Evolutionary conservation across 495 filamentous ascomycete species (phyloP), one percentile per base, ranked within the genome.

Genomic region (Tuber aestivum): DNA sequence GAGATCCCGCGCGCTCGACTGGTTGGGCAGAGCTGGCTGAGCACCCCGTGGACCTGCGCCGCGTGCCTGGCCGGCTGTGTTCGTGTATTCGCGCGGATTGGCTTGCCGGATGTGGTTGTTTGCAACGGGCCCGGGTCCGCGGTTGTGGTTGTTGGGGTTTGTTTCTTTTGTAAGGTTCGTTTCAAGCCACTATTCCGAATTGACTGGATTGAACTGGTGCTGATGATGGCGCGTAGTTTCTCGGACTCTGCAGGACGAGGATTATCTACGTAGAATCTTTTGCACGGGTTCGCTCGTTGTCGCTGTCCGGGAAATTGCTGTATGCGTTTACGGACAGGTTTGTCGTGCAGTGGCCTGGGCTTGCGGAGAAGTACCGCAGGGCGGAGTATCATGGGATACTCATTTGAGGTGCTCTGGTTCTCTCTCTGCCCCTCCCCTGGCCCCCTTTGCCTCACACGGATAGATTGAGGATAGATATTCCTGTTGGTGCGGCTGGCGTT

Each of bases 181-280:
- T 38, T 50, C 10, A 14, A n/a, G 21, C 0, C 3, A 1, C 14
- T 61, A 14, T 27, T 12, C 23, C 8, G 3, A 16, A 61, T 61
- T n/a, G n/a, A 27, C 27, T 4, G 10, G n/a, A n/a, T 32, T 61
- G 10, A 9, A 10, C 50, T 61, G 10, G n/a, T 0, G 50, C n/a
- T 61, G n/a, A 61, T 16, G 48, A 27, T n/a, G 50, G 50, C 9
- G 5, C 27, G 74, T 83, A 77, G 74, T 81, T 83, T 44, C 45
- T 83, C 37, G 81, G 81, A 10, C 42, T 80, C 61, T 86, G 85
- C 50, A 87, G 87, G 82, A 89, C 94, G 81, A 88, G 90, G 68
- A 91, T 88, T 10, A 87, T 98, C 35, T 98, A 94, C 82, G 87
- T 97, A 21, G 95, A 99, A 87, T 93, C 90, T 41, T 98, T 93